phyloP scores from a whole-genome alignment of 495 filamentous ascomycete genomes.

The Penicillium bovifimosum region DNA sequence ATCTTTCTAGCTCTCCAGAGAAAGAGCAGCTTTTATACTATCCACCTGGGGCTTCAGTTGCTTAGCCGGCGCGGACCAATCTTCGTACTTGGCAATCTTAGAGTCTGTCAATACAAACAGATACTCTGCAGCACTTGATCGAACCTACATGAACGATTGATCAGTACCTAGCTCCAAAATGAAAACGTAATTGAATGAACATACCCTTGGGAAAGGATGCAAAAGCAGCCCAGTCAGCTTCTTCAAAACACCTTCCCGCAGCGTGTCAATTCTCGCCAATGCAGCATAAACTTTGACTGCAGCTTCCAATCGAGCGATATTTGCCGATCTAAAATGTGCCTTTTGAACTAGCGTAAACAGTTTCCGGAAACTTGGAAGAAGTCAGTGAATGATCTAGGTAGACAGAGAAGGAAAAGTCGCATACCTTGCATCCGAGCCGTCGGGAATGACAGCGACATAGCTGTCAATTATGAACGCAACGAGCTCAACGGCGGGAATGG shows the following conservation, averaged over 20 bases:
- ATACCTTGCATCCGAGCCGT: conserved; percentile 20
- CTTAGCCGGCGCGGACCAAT: conserved; percentile 39
- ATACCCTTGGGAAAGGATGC: conserved; percentile 60
- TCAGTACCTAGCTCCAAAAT: neutral
- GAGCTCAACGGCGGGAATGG: conserved; percentile 71
- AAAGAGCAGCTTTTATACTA: conserved; percentile 17
- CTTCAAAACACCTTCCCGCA: conserved; percentile 42
- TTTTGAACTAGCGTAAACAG: conserved; percentile 68
- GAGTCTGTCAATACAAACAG: conserved; percentile 33
- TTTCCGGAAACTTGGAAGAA: conserved; percentile 41
- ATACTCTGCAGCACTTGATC: conserved; percentile 33
- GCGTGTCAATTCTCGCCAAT: conserved; percentile 40
- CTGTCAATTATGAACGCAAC: conserved; percentile 64
- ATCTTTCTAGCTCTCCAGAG: neutral
- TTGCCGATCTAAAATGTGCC: conserved; percentile 74
- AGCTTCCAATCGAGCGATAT: conserved; percentile 71
- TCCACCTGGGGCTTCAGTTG: conserved; percentile 37
- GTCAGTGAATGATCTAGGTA: neutral
- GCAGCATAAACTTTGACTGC: conserved; percentile 72
- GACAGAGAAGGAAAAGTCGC: neutral
- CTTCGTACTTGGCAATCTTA: conserved; percentile 32
- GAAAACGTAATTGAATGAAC: neutral
- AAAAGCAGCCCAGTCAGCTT: conserved; percentile 55
- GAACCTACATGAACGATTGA: conserved; percentile 26
- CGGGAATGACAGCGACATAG: conserved; percentile 19